A percentile compares a stretch with the other conserved stretches of the same genome.
These are phyloP conservation scores for Escovopsis weberi DNA, from an alignment of 2,329 filamentous ascomycete species.

Conservation along the genomic window DNA sequence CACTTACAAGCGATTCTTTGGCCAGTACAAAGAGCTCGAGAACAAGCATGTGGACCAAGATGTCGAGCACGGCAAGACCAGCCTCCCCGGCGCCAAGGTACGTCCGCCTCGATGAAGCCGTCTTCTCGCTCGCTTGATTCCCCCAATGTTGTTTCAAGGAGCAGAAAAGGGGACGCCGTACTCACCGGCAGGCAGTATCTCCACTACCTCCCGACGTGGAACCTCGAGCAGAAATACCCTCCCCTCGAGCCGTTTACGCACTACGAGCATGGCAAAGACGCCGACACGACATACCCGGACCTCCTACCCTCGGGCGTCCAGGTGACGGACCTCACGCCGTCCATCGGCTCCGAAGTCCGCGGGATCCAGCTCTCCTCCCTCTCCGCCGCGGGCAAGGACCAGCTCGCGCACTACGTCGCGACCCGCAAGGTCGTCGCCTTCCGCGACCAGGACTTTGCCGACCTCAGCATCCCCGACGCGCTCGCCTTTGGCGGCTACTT, in stretches of 20 bases:
- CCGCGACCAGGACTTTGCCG: constrained; percentile 57
- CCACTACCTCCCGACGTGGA: constrained; percentile 61
- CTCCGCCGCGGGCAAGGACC: constrained; percentile 54
- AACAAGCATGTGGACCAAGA: constrained; percentile 12
- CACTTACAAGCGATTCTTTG: constrained; percentile 13
- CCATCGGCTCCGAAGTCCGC: constrained; percentile 57
- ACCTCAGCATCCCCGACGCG: constrained; percentile 55
- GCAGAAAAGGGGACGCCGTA: not conserved
- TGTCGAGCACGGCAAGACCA: constrained; percentile 15
- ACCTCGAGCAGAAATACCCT: constrained; percentile 46
- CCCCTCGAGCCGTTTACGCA: constrained; percentile 57
- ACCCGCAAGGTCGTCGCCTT: constrained; percentile 69
- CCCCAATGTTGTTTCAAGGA: no score
- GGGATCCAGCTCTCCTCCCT: constrained; percentile 60
- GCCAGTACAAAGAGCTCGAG: constrained; percentile 19
- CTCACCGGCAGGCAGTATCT: constrained; percentile 34
- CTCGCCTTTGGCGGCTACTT: constrained; percentile 61
- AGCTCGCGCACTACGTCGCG: constrained; percentile 61
- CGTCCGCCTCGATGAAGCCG: not conserved
- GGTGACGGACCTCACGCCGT: constrained; percentile 51
- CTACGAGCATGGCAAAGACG: constrained; percentile 61
- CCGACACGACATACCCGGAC: constrained; percentile 54
- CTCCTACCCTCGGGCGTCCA: constrained; percentile 41
- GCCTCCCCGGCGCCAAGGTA: constrained; percentile 15
- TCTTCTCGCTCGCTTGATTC: not conserved